Conservation (phyloP, 2,329 filamentous ascomycete genomes). For the Ophiostoma sp. region DNA sequence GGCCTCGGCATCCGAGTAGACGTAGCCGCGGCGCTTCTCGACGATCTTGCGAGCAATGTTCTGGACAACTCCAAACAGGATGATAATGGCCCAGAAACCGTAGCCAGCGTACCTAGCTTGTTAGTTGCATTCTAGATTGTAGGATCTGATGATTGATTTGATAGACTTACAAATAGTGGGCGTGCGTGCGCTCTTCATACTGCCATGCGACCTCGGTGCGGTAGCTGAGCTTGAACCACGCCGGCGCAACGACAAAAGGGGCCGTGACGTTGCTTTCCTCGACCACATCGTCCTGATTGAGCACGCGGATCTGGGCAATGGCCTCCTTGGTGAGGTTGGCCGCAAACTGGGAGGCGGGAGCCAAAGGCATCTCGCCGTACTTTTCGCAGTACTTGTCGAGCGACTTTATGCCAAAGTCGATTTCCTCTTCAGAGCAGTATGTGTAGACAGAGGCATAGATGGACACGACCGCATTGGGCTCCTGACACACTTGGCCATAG, state of each 20-base stretch:
- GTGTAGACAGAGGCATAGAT: constrained; percentile 19
- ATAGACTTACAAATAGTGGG: constrained; percentile 15
- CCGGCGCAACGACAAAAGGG: constrained; percentile 18
- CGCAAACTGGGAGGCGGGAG: not conserved
- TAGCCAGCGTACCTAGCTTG: constrained; percentile 18
- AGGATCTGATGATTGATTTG: not conserved
- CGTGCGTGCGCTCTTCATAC: constrained; percentile 5
- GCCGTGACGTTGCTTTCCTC: constrained; percentile 14
- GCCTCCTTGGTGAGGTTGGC: constrained; percentile 25
- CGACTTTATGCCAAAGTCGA: not conserved
- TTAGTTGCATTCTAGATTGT: not conserved
- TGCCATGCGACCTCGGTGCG: constrained; percentile 12
- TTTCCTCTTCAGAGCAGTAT: constrained; percentile 20
- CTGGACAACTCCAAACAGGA: constrained; percentile 24
- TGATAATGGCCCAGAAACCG: constrained; percentile 24
- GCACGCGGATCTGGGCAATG: constrained; percentile 20
- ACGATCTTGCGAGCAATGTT: constrained; percentile 15
- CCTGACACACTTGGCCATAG: constrained; percentile 21
- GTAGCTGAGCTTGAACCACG: constrained; percentile 12
- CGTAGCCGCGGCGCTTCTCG: constrained; percentile 20
- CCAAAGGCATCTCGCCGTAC: constrained; percentile 9
- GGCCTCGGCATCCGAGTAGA: constrained; percentile 20
- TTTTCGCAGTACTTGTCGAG: constrained; percentile 8
- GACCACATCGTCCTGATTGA: not conserved
- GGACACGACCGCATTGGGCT: constrained; percentile 19